Evolutionary conservation across 2,329 filamentous ascomycete genomes (phyloP), one percentile per base, ranked within the genome.

Genomic region (Diaporthe humulicola): DNA sequence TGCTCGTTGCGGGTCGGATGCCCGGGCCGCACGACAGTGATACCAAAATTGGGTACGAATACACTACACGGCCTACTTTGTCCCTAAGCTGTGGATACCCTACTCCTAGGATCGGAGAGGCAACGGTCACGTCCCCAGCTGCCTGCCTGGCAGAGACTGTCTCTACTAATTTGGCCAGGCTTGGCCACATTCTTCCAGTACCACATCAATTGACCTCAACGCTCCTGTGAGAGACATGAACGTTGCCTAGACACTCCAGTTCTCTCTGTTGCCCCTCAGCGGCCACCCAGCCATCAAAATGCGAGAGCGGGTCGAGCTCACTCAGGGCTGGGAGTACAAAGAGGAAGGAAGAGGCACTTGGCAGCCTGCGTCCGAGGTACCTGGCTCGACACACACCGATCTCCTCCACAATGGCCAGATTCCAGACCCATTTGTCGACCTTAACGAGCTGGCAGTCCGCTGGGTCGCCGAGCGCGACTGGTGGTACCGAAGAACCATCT

Each of bases 381-480:
- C 92, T 0, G 93, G 91, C 74, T 92, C 93, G 76, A 85, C 93
- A 42, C 92, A 93, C 79, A 87, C 93, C 33, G 92, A 93, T 79
- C 87, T 93, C 33, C 84, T 93, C 30, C 87, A 90, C 76, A 88
- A 93, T 80, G 84, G 86, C 30, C 84, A 91, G 74, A 93, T 93
- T 75, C 86, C 90, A 3, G 92, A 95, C 78, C 93, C 94, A 0
- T 94, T 92, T 81, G 88, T 94, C 50, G 93, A 93, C 69, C 93
- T 94, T 84, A 95, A 95, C 79, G 94, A 96, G 82, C 85, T 91
- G 54, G 87, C 90, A 50, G 92, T 94, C 4, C 92, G 94, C 84
- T 96, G 94, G 93, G 87, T 95, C 60, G 93, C 93, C 74, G 93
- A 95, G 81, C 89, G 89, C 73, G 86, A 85, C 75, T 96, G 94